phyloP scores from a whole-genome alignment of 163 green algal species.

The Chlorella variabilis region DNA sequence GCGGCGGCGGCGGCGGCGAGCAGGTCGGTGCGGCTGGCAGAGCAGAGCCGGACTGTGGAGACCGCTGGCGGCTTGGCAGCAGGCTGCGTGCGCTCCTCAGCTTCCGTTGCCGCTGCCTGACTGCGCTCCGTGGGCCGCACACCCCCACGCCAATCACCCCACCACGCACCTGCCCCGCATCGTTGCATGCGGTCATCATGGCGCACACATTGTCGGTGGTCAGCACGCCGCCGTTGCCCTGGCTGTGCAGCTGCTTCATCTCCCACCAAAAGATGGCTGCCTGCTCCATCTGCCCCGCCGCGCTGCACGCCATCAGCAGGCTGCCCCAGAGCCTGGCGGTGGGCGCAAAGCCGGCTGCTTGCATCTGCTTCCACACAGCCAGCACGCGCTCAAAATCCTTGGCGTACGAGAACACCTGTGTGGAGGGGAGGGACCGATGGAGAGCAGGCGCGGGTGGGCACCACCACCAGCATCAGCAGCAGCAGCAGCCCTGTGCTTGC shows the following conservation, averaged over 20 bases:
- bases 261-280: conserved; percentile 38
- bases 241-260: conserved; percentile 33
- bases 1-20: neutral
- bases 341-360: conserved; percentile 24
- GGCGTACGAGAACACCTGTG: conserved; percentile 38
- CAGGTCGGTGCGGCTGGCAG: neutral
- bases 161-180: conserved; percentile 10
- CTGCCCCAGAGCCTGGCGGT: conserved; percentile 45
- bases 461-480: too few relatives aligned
- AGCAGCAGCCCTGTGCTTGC: too few relatives aligned
- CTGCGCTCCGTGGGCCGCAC: too few relatives aligned
- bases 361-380: conserved; percentile 46
- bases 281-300: conserved; percentile 53
- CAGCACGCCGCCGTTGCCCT: conserved; percentile 20
- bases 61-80: too few relatives aligned
- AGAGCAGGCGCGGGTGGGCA: neutral
- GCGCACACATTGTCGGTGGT: conserved; percentile 32
- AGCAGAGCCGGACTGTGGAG: too few relatives aligned
- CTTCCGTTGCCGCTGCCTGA: too few relatives aligned
- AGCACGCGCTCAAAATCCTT: conserved; percentile 54
- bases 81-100: too few relatives aligned
- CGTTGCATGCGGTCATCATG: conserved; percentile 56
- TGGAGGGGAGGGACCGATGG: neutral
- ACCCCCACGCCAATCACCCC: too few relatives aligned
- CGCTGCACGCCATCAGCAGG: conserved; percentile 57